Conservation (phyloP, 225 moss, liverwort and hornwort genomes). For the Physcomitrium patens region DNA sequence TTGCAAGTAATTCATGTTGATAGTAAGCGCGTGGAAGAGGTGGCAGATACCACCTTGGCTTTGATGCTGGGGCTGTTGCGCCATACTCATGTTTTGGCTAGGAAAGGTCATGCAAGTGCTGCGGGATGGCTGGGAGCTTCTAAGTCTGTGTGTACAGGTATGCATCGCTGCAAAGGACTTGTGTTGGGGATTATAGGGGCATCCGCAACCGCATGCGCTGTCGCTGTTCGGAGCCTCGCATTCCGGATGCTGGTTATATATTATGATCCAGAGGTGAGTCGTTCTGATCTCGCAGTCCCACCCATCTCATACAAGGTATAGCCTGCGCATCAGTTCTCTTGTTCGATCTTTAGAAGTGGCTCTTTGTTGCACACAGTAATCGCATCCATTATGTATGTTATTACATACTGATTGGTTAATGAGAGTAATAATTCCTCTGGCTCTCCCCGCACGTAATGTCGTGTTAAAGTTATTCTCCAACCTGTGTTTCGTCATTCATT, state of each 20-base stretch:
- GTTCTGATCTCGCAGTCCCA: no score
- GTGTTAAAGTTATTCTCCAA: no score
- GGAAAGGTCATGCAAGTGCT: slow-evolving; percentile 57
- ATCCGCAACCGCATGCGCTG: slow-evolving; percentile 65
- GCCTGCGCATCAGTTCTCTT: background rate
- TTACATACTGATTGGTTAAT: no score
- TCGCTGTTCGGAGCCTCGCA: slow-evolving; percentile 69
- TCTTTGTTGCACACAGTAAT: no score
- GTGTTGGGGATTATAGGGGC: slow-evolving; percentile 75
- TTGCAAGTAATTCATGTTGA: slow-evolving; percentile 82
- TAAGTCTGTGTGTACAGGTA: slow-evolving; percentile 72
- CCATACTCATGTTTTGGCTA: slow-evolving; percentile 71
- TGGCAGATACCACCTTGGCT: slow-evolving; percentile 80
- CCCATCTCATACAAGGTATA: no score
- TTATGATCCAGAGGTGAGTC: slow-evolving; percentile 69
- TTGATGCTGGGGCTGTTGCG: slow-evolving; percentile 73
- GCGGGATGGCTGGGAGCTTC: slow-evolving; percentile 73
- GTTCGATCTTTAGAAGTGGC: no score
- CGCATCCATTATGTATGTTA: no score
- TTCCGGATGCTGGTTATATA: slow-evolving; percentile 76
- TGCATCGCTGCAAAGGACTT: slow-evolving; percentile 75
- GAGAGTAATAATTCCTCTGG: no score
- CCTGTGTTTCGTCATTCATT: no score
- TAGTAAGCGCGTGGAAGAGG: slow-evolving; percentile 71
- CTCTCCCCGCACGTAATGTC: no score